phyloP scores from a whole-genome alignment of 1,284 basidiomycete genomes.

The Marasmius sp. region DNA sequence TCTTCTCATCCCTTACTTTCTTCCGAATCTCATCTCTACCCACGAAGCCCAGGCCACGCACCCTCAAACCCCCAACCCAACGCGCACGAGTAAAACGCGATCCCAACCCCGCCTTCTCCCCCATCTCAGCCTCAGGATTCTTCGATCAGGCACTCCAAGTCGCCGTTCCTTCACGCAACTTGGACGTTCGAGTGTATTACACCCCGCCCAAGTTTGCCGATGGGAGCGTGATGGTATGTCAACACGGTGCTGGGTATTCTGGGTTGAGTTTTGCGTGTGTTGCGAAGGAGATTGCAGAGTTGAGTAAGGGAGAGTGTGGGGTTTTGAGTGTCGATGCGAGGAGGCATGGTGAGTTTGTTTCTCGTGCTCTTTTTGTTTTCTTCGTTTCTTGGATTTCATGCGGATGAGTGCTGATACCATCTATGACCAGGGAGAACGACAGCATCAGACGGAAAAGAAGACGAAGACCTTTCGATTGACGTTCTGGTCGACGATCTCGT shows the following conservation, averaged over 20 bases:
- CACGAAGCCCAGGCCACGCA: conserved; percentile 27
- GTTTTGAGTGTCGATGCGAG: conserved; percentile 84
- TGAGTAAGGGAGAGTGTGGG: conserved; percentile 76
- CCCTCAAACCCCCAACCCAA: conserved; percentile 12
- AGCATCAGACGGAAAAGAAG: conserved; percentile 51
- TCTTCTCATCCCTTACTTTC: neutral
- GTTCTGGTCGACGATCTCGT: conserved; percentile 74
- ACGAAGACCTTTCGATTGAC: conserved; percentile 73
- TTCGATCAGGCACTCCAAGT: conserved; percentile 80
- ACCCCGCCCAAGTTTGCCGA: conserved; percentile 53
- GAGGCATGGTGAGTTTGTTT: conserved; percentile 89
- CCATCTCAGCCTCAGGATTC: conserved; percentile 74
- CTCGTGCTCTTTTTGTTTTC: no score
- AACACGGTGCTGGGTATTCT: conserved; percentile 93
- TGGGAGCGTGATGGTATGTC: conserved; percentile 80
- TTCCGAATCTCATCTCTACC: conserved; percentile 8
- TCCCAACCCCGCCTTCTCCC: conserved; percentile 62
- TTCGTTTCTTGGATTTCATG: no score
- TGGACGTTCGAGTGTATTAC: conserved; percentile 79
- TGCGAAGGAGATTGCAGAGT: conserved; percentile 71
- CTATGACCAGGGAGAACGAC: conserved; percentile 61
- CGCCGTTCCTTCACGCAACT: conserved; percentile 54
- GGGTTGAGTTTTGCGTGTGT: conserved; percentile 89
- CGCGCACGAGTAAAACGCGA: conserved; percentile 23
- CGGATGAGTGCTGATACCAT: conserved; percentile 4